These are phyloP conservation scores for Physaria fendleri DNA, from an alignment of 345 rosid genomes.

Conservation along the genomic window DNA sequence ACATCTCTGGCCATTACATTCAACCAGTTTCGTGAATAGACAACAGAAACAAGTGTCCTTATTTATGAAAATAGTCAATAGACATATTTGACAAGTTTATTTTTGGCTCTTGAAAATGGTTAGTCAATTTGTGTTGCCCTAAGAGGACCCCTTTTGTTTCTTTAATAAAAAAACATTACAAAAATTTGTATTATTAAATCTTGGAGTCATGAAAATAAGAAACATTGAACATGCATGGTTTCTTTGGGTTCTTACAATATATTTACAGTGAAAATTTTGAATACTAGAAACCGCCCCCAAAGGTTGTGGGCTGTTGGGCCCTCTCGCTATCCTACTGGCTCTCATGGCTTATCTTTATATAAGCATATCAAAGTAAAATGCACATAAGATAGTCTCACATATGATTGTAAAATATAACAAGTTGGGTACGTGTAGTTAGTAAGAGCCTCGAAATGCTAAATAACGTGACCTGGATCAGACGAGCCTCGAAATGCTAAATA, in stretches of 20 bases:
- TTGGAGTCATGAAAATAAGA: slow-evolving; percentile 16
- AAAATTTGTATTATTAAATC: not conserved
- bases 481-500: too few species aligned
- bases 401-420: not conserved
- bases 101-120: slow-evolving; percentile 20
- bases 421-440: slow-evolving; percentile 1
- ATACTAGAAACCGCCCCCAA: not conserved
- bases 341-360: slow-evolving; percentile 26
- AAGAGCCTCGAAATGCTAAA: slow-evolving; percentile 27
- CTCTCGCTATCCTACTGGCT: slow-evolving; percentile 19
- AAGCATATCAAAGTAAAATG: not conserved
- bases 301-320: slow-evolving; percentile 29
- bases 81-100: slow-evolving; percentile 17
- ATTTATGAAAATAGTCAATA: slow-evolving; percentile 20
- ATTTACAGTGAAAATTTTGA: too few species aligned
- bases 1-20: slow-evolving; percentile 29
- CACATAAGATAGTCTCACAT: slow-evolving; percentile 5
- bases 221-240: slow-evolving; percentile 24
- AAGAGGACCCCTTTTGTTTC: slow-evolving; percentile 12
- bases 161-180: slow-evolving; percentile 4
- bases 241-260: slow-evolving; percentile 8
- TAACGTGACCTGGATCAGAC: slow-evolving; percentile 18
- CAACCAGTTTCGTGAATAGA: slow-evolving; percentile 20
- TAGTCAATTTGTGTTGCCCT: slow-evolving; percentile 13
- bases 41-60: slow-evolving; percentile 28